These are phyloP conservation scores for Panicum hallii DNA, from an alignment of 202 grass and related monocot species.

Conservation along the genomic window DNA sequence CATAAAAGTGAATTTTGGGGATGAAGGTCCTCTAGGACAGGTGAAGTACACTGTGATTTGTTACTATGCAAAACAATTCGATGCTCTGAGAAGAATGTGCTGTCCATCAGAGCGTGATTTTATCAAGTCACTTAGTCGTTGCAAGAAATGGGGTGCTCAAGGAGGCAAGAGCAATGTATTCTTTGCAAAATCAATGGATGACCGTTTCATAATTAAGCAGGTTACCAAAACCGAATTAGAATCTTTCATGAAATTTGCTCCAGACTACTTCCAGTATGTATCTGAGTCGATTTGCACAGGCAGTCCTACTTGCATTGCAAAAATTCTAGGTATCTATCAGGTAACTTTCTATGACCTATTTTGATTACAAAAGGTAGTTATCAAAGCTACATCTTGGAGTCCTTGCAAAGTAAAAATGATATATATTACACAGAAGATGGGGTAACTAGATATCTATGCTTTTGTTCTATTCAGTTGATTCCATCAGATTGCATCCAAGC, in stretches of 20 bases:
- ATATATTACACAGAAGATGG: not conserved
- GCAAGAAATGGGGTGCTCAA: constrained; percentile 99
- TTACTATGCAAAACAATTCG: constrained; percentile 91
- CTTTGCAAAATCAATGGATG: constrained; percentile 98
- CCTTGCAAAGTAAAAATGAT: not conserved
- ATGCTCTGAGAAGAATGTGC: constrained; percentile 82
- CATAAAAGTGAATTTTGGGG: constrained; percentile 83
- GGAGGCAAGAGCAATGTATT: constrained; percentile 99
- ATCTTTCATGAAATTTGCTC: constrained; percentile 96
- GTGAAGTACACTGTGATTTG: constrained; percentile 87
- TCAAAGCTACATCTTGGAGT: constrained; percentile 11
- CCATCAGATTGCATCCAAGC: not conserved
- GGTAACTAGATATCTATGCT: constrained; percentile 10
- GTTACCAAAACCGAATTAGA: constrained; percentile 96
- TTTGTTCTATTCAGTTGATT: constrained; percentile 35
- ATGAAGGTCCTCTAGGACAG: constrained; percentile 77
- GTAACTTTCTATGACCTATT: constrained; percentile 35
- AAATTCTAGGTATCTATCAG: constrained; percentile 99
- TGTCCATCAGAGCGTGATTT: constrained; percentile 97
- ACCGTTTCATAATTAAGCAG: constrained; percentile 95
- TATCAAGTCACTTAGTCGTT: constrained; percentile 91
- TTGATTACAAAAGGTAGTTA: constrained; percentile 15
- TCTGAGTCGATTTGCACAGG: constrained; percentile 83
- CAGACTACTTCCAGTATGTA: constrained; percentile 87
- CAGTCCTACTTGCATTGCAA: constrained; percentile 95